These are phyloP conservation scores for Botrytis aclada DNA, from an alignment of 2,329 filamentous ascomycete species.

Conservation along the genomic window DNA sequence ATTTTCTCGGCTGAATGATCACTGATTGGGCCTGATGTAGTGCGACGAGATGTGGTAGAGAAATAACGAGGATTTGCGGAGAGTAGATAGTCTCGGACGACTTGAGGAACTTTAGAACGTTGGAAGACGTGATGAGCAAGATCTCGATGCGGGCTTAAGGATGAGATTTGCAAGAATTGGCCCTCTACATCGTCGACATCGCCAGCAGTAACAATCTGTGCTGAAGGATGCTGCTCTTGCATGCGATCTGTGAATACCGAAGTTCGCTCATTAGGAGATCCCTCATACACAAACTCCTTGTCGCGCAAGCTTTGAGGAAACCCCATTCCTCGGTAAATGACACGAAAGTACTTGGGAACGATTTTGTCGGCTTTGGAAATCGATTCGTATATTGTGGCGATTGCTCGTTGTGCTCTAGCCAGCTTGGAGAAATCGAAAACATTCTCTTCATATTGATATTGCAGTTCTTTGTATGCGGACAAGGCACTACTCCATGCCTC, in stretches of 20 bases:
- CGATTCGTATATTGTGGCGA: conserved; percentile 87
- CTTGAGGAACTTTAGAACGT: conserved; percentile 76
- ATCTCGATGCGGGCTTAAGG: conserved; percentile 79
- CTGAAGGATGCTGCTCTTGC: conserved; percentile 84
- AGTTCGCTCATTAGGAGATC: conserved; percentile 70
- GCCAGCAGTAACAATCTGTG: conserved; percentile 71
- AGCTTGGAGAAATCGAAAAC: conserved; percentile 90
- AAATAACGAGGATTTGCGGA: conserved; percentile 75
- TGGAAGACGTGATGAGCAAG: conserved; percentile 81
- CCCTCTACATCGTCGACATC: conserved; percentile 81
- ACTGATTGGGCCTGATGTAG: conserved; percentile 63
- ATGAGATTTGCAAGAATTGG: conserved; percentile 80
- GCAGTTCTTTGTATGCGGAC: conserved; percentile 84
- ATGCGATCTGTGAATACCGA: conserved; percentile 85
- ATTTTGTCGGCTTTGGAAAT: conserved; percentile 78
- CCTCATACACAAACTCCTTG: conserved; percentile 92
- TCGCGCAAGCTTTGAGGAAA: conserved; percentile 79
- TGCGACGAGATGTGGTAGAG: conserved; percentile 70
- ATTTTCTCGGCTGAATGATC: conserved; percentile 81
- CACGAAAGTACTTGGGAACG: conserved; percentile 85
- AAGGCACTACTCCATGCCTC: conserved; percentile 89
- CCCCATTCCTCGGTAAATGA: conserved; percentile 83
- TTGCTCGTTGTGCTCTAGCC: conserved; percentile 82
- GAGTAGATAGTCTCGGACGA: conserved; percentile 82
- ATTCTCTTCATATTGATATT: conserved; percentile 85